Base-by-base conservation (phyloP, 345 rosid species). In the Garcia nutans region DNA sequence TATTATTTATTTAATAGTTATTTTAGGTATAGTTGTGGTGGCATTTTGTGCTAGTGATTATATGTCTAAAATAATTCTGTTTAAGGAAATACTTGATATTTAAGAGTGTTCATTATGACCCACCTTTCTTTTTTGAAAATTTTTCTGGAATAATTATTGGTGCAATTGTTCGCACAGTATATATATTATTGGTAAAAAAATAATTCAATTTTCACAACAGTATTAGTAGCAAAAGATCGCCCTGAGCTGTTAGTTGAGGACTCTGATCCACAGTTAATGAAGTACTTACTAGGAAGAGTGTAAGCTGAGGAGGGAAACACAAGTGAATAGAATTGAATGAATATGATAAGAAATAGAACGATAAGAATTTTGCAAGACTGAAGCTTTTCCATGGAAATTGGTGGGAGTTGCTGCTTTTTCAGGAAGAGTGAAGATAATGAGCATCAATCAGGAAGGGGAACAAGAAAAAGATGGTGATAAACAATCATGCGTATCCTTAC, bases 211-310 rank as follows among this genome's bases (percentile, higher is more conserved):
- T n/a, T n/a, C n/a, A n/a, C n/a, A n/a, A n/a, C n/a, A 62, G 10
- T 31, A 33, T 74, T 41, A 1, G 54, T 33, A 6, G 15, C 50
- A 28, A 74, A 65, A 31, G 24, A 10, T 15, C 28, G 63, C 1
- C 6, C 8, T 3, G 6, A 22, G 11, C 37, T n/a, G 15, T 13
- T 54, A 52, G 23, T n/a, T 2, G 0, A 3, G 47, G 47, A n/a
- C 0, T 74, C 76, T 20, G 76, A 74, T 50, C 76, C 76, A 50
- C 70, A 74, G 24, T 73, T 62, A 5, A 73, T 10, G 76, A 73
- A 31, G 33, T 74, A 74, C 24, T 19, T 37, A 4, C 19, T 33
- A 62, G 69, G 33, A 24, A 15, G 76, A 62, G 68, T 49, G 47
- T 73, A 73, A 49, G 19, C 45, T 62, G 69, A 61, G 3, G 76